phyloP scores from a whole-genome alignment of 225 moss, liverwort and hornwort species.

The Pseudoscleropodium purum region DNA sequence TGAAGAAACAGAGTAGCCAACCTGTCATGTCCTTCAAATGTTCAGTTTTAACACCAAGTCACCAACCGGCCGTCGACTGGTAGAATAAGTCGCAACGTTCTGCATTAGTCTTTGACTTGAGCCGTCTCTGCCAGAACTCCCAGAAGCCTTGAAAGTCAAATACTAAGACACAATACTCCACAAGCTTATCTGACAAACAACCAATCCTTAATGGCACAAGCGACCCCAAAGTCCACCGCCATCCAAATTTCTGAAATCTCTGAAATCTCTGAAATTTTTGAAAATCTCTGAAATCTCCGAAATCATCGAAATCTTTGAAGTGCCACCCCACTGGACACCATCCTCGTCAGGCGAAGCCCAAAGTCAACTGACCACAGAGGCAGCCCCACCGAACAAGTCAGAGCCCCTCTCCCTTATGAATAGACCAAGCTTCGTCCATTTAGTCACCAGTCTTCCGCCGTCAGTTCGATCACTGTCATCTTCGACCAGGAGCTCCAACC shows the following conservation, averaged over 20 bases:
- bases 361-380: constrained; percentile 8
- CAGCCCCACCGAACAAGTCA: constrained; percentile 3
- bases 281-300: neutral
- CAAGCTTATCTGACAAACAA: constrained; percentile 5
- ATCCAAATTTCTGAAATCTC: neutral
- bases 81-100: neutral
- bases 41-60: neutral
- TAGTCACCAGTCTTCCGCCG: neutral
- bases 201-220: neutral
- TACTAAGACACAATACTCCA: neutral
- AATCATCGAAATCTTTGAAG: neutral
- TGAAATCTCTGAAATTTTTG: neutral
- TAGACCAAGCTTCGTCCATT: neutral
- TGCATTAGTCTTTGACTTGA: neutral
- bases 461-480: neutral
- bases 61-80: neutral
- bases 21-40: neutral
- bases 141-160: constrained; percentile 8
- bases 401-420: neutral
- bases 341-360: neutral
- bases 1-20: neutral
- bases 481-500: neutral
- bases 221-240: constrained; percentile 9
- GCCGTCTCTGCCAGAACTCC: neutral
- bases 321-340: neutral